A percentile compares a stretch with the other conserved stretches of the same genome.
These are phyloP conservation scores for Chaetoceros muelleri DNA, from an alignment of 108 stramenopile species.

Conservation along the genomic window DNA sequence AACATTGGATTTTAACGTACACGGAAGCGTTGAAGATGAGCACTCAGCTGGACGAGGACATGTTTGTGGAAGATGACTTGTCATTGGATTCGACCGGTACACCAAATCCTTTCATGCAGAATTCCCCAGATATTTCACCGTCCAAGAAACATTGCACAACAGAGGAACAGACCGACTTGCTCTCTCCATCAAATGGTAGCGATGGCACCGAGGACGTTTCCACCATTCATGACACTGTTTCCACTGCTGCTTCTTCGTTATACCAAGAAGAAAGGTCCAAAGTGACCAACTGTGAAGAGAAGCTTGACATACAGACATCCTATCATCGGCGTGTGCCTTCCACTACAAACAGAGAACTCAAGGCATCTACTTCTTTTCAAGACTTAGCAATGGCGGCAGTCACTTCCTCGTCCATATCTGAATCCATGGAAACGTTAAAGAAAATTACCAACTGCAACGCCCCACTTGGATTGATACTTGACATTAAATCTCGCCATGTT, in stretches of 20 bases:
- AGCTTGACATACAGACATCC: not conserved
- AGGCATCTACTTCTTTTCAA: not conserved
- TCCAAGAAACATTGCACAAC: not conserved
- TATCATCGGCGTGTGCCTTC: not conserved
- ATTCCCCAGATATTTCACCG: not conserved
- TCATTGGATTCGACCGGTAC: not conserved
- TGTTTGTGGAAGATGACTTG: conserved; percentile 11
- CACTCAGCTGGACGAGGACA: conserved; percentile 20
- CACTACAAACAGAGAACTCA: not conserved
- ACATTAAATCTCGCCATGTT: conserved; percentile 79
- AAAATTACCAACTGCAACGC: conserved; percentile 35
- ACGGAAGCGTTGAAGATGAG: conserved; percentile 62
- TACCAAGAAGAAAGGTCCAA: too few species aligned
- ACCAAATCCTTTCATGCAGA: not conserved
- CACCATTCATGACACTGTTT: conserved; percentile 6
- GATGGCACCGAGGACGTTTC: conserved; percentile 13
- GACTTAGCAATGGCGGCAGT: not conserved
- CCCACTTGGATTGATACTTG: conserved; percentile 63
- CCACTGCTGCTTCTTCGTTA: not conserved
- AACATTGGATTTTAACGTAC: conserved; percentile 74
- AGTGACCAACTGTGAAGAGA: too few species aligned
- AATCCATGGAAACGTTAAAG: conserved; percentile 43
- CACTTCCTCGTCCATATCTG: conserved; percentile 27
- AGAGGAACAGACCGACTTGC: not conserved
- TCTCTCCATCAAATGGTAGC: conserved; percentile 3